Percentiles rank a stretch among this genome's conserved stretches.
These are phyloP conservation scores for Botrytis fabae DNA, from an alignment of 2,329 filamentous ascomycete genomes.

Conservation along the genomic window DNA sequence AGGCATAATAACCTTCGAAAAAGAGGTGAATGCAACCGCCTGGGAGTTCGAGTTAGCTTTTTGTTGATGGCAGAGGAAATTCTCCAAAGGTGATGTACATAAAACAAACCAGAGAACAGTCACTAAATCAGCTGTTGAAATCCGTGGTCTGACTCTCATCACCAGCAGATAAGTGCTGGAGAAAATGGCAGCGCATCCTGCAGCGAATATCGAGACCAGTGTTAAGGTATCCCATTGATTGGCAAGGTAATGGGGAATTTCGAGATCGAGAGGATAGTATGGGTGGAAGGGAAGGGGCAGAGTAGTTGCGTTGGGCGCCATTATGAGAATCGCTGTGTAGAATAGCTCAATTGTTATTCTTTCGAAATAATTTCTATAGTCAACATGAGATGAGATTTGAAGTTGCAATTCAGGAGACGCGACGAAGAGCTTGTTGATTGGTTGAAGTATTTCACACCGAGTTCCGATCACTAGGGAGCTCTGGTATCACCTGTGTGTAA, in stretches of 20 bases:
- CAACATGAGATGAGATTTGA: background rate
- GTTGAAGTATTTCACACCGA: background rate
- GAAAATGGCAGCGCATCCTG: background rate
- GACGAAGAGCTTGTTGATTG: background rate
- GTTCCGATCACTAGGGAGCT: background rate
- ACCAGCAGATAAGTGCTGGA: background rate
- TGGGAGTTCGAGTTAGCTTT: conserved; percentile 15
- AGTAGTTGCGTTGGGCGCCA: background rate
- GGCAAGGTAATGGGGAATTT: background rate
- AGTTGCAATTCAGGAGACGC: background rate
- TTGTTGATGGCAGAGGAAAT: background rate
- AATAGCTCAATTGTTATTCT: background rate
- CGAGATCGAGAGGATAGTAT: background rate
- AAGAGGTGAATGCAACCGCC: conserved; percentile 40
- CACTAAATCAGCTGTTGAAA: background rate
- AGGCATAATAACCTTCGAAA: conserved; percentile 48
- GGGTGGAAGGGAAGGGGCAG: background rate
- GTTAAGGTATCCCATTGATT: background rate
- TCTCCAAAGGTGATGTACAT: background rate
- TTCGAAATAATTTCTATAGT: background rate
- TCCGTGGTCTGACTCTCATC: background rate
- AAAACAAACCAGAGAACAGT: background rate
- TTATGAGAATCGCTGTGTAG: background rate
- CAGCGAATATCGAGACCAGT: background rate
- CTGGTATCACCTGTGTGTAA: background rate